phyloP scores from a whole-genome alignment of 805 yeast genomes.

The Lachancea lanzarotensis region DNA sequence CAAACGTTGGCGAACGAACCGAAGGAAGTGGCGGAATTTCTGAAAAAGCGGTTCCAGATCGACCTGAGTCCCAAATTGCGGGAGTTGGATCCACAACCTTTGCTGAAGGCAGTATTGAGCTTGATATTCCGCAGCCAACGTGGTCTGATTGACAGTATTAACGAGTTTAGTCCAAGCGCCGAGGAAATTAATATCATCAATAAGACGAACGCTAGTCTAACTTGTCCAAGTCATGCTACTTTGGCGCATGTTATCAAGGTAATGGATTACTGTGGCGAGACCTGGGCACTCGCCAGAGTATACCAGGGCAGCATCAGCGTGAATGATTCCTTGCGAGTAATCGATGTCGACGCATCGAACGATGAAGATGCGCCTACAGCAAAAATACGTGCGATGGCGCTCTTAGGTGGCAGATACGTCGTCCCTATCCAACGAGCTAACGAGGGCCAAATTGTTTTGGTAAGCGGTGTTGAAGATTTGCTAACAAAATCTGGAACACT shows the following conservation, averaged over 20 bases:
- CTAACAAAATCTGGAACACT: slow-evolving; percentile 60
- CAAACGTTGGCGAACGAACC: slow-evolving; percentile 50
- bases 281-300: slow-evolving; percentile 54
- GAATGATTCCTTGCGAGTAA: slow-evolving; percentile 44
- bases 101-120: slow-evolving; percentile 49
- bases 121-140: slow-evolving; percentile 46
- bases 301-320: slow-evolving; percentile 50
- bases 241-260: slow-evolving; percentile 54
- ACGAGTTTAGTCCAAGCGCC: slow-evolving; percentile 27
- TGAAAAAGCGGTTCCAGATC: slow-evolving; percentile 46
- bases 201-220: not conserved
- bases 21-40: slow-evolving; percentile 35
- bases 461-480: slow-evolving; percentile 55
- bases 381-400: slow-evolving; percentile 37
- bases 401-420: slow-evolving; percentile 69
- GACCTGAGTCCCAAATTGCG: slow-evolving; percentile 35
- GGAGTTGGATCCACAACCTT: slow-evolving; percentile 50
- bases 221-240: not conserved
- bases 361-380: slow-evolving; percentile 46
- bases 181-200: slow-evolving; percentile 26
- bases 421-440: slow-evolving; percentile 46
- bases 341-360: slow-evolving; percentile 26
- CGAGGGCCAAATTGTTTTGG: slow-evolving; percentile 62
- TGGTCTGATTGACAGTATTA: slow-evolving; percentile 46
- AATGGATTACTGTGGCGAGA: slow-evolving; percentile 47